Percentiles rank a stretch among this genome's conserved stretches.
These are phyloP conservation scores for Musa balbisiana DNA, from an alignment of 202 grass and related monocot species.

Conservation along the genomic window DNA sequence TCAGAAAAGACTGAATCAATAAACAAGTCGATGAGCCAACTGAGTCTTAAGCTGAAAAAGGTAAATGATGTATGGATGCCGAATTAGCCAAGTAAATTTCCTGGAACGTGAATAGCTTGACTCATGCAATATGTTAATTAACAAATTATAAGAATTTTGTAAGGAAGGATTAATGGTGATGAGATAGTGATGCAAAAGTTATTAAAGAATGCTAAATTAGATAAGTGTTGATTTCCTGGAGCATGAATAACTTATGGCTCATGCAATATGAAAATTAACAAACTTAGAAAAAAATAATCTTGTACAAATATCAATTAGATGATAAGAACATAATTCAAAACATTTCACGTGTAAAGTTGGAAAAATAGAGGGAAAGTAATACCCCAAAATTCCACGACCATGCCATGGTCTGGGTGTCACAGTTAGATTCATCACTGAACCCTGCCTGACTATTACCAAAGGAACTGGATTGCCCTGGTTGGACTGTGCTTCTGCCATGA, in stretches of 20 bases:
- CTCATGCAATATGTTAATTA: too few relatives aligned
- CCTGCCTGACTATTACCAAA: constrained; percentile 57
- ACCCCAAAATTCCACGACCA: constrained; percentile 86
- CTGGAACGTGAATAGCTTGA: too few relatives aligned
- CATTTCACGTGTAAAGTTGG: not conserved
- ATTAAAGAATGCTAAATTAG: too few relatives aligned
- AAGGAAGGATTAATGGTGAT: too few relatives aligned
- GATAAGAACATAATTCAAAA: not conserved
- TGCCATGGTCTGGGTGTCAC: constrained; percentile 81
- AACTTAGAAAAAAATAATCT: not conserved
- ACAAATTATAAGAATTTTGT: too few relatives aligned
- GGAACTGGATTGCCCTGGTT: constrained; percentile 44
- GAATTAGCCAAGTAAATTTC: too few relatives aligned
- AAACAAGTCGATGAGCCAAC: not conserved
- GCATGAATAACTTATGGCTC: too few relatives aligned
- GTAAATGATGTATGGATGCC: too few relatives aligned
- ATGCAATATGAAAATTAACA: too few relatives aligned
- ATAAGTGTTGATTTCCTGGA: too few relatives aligned
- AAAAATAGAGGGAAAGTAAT: constrained; percentile 27
- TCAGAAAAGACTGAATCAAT: not conserved
- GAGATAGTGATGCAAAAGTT: too few relatives aligned
- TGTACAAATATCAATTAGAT: not conserved
- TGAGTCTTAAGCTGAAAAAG: not conserved
- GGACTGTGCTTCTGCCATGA: constrained; percentile 62
- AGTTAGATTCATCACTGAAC: constrained; percentile 42